Evolutionary conservation across 2,329 filamentous ascomycete genomes (phyloP), one percentile per base, ranked within the genome.

Genomic region (Cordyceps farinosa): DNA sequence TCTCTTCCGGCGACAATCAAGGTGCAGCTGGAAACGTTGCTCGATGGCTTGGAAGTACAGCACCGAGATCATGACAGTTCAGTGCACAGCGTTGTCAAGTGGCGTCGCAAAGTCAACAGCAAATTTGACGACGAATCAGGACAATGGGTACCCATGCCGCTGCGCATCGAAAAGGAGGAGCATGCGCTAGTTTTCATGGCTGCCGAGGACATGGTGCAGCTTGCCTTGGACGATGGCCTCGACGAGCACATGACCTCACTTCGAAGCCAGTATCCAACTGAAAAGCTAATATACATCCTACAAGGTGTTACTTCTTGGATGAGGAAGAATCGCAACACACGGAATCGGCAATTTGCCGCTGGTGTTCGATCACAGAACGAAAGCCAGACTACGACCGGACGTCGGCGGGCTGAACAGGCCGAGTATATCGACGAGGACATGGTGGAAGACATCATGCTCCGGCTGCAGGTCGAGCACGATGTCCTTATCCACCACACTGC

Each of bases 401-500:
- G 75, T 68, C 81, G 75, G 71, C 81, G 76, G 65, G 79, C 72
- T 52, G 27, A 32, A 8, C 38, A 5, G 9, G 74, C 65, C 64
- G 77, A 82, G 42, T 83, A 86, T 60, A 77, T 93, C 32, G 84
- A 89, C 62, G 88, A 92, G 64, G 86, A 90, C 66, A 72, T 78
- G 29, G 79, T 93, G 51, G 90, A 93, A 70, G 87, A 91, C 68
- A 87, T 88, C 5, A 78, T 93, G 3, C 78, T 94, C 11, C 79
- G 84, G 17, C 77, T 94, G 5, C 90, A 94, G 72, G 81, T 93
- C 6, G 74, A 83, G 30, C 87, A 93, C 73, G 78, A 79, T 5
- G 84, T 84, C 29, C 77, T 91, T 4, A 86, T 93, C 51, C 89
- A 92, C 71, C 89, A 94, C 72, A 90, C 88, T 1, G 75, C 74